Percentiles rank a stretch among this genome's conserved stretches.
Evolutionary conservation across 495 filamentous ascomycete genomes (phyloP).

Genomic region (Neurospora sp.): DNA sequence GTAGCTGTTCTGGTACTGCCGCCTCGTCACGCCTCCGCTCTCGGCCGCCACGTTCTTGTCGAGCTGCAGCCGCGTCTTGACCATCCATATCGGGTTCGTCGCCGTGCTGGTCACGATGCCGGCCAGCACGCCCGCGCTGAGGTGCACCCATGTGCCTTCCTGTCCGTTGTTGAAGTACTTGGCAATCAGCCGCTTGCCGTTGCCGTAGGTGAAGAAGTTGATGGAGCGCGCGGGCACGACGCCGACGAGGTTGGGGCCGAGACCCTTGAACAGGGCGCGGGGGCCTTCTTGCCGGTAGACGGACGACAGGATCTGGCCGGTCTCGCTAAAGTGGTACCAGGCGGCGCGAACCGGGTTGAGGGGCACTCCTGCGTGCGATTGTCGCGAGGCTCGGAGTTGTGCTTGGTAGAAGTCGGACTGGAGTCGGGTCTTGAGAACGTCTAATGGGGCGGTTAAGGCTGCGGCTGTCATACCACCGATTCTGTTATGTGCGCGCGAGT

Average conservation of each 20-base stretch:
- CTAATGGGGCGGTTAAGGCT: constrained; percentile 75
- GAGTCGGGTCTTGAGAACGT: constrained; percentile 82
- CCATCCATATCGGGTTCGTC: constrained; percentile 88
- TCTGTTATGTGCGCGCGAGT: constrained; percentile 28
- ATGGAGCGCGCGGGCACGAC: constrained; percentile 79
- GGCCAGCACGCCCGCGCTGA: constrained; percentile 59
- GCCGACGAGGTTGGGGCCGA: constrained; percentile 78
- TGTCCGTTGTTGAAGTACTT: constrained; percentile 53
- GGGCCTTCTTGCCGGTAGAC: constrained; percentile 72
- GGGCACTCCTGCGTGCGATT: constrained; percentile 23
- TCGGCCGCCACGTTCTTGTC: constrained; percentile 54
- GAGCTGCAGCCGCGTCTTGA: constrained; percentile 83
- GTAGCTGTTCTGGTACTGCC: constrained; percentile 70
- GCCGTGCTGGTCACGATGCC: constrained; percentile 74
- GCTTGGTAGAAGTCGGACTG: constrained; percentile 87
- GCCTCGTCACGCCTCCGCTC: constrained; percentile 35
- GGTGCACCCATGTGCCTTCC: constrained; percentile 62
- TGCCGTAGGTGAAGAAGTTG: constrained; percentile 85
- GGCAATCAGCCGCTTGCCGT: constrained; percentile 68
- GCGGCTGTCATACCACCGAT: constrained; percentile 82
- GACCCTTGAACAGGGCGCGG: constrained; percentile 78
- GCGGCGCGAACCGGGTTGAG: constrained; percentile 38
- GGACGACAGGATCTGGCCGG: constrained; percentile 65
- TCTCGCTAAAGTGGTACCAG: constrained; percentile 60
- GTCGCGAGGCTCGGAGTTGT: constrained; percentile 42